A percentile compares a stretch with the other conserved stretches of the same genome.
Conservation (phyloP, 2,329 filamentous ascomycete species). For the Cercospora sp. region DNA sequence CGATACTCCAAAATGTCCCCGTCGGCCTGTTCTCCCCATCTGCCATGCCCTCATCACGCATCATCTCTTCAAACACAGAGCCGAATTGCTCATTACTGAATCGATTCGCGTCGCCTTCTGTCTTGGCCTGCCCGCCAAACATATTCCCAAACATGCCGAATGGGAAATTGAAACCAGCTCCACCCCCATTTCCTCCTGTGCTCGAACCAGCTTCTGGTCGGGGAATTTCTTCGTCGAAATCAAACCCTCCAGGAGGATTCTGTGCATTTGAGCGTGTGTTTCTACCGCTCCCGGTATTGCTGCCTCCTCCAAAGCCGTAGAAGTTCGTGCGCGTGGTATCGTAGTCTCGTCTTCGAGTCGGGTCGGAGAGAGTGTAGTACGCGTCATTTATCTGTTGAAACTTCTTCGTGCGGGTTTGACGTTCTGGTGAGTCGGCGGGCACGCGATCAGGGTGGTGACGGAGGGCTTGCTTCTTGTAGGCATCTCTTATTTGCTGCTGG, state of each 20-base stretch:
- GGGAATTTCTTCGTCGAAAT: constrained; percentile 53
- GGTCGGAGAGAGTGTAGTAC: constrained; percentile 86
- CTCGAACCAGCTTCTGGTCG: constrained; percentile 38
- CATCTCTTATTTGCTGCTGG: constrained; percentile 82
- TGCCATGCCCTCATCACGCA: constrained; percentile 64
- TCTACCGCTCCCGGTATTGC: constrained; percentile 28
- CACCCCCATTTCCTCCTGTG: constrained; percentile 41
- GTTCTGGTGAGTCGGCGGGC: constrained; percentile 77
- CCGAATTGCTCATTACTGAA: constrained; percentile 80
- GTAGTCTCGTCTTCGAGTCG: constrained; percentile 75
- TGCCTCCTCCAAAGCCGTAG: constrained; percentile 47
- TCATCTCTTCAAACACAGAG: constrained; percentile 60
- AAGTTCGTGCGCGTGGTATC: constrained; percentile 67
- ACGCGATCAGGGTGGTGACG: constrained; percentile 95
- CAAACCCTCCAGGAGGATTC: constrained; percentile 40
- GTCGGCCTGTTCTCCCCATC: constrained; percentile 65
- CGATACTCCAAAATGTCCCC: constrained; percentile 78
- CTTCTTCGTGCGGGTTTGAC: constrained; percentile 74
- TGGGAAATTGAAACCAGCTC: constrained; percentile 55
- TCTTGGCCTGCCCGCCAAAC: constrained; percentile 53
- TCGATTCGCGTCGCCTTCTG: constrained; percentile 45
- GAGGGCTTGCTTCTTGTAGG: constrained; percentile 89
- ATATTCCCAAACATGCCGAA: constrained; percentile 69
- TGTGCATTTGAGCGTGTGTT: constrained; percentile 32
- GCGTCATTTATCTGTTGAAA: constrained; percentile 93